Evolutionary conservation across 169 alveolate genomes (phyloP).

Genomic region (Plasmodium falciparum): DNA sequence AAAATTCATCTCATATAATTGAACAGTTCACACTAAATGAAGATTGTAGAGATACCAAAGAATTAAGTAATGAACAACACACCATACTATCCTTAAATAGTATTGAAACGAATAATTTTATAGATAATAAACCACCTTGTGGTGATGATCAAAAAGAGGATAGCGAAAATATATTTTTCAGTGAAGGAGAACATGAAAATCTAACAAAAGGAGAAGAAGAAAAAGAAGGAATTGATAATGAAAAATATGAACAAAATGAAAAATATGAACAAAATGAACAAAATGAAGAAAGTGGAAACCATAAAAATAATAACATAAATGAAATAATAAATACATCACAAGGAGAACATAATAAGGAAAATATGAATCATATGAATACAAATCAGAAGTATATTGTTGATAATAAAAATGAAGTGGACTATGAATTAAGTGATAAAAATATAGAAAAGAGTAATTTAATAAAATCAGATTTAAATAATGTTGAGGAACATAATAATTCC

Average conservation of each 20-base stretch:
- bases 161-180: background rate
- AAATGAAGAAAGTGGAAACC: background rate
- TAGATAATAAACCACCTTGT: background rate
- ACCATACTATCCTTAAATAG: background rate
- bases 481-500: too few species aligned
- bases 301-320: background rate
- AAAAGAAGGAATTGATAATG: background rate
- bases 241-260: background rate
- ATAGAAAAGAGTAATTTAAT: too few species aligned
- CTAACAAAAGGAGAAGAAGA: background rate
- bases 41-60: background rate
- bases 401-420: too few species aligned
- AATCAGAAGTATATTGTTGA: too few species aligned
- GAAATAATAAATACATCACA: slow-evolving; percentile 3
- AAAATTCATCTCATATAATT: background rate
- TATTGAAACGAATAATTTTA: slow-evolving; percentile 13
- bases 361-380: background rate
- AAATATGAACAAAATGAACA: background rate
- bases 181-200: slow-evolving; percentile 4
- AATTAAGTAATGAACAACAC: slow-evolving; percentile 1
- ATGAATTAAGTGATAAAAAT: too few species aligned
- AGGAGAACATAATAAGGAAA: background rate
- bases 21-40: slow-evolving; percentile 27
- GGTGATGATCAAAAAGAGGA: slow-evolving; percentile 6
- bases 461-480: too few species aligned